Evolutionary conservation across 1,139 yeast genomes (phyloP).

Genomic region (Yamadazyma epiphylla): DNA sequence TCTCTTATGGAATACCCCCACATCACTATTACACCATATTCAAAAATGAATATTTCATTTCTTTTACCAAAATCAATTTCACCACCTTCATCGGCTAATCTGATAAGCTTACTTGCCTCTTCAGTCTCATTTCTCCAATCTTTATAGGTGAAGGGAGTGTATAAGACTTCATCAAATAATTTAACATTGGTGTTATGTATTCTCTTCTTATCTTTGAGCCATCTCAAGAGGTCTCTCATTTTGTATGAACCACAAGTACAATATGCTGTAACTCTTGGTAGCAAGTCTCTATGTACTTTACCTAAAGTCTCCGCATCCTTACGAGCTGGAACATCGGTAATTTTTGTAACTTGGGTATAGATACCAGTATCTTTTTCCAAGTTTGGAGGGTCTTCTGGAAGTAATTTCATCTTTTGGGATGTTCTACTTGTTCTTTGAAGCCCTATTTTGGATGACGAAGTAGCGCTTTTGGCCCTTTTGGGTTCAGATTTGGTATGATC

Average conservation of each 20-base stretch:
- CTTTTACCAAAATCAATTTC: constrained; percentile 80
- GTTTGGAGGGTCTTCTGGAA: constrained; percentile 72
- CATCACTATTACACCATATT: constrained; percentile 89
- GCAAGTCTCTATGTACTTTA: constrained; percentile 76
- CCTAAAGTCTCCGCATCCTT: constrained; percentile 93
- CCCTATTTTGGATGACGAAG: constrained; percentile 43
- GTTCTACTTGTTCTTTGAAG: constrained; percentile 88
- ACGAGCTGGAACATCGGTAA: constrained; percentile 88
- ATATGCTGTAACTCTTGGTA: constrained; percentile 91
- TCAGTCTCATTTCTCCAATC: constrained; percentile 60
- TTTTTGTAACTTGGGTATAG: constrained; percentile 77
- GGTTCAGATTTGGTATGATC: not conserved
- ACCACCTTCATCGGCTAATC: constrained; percentile 92
- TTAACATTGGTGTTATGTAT: constrained; percentile 78
- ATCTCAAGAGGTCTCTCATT: constrained; percentile 80
- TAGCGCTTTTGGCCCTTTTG: not conserved
- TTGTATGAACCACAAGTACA: constrained; percentile 92
- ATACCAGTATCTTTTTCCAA: constrained; percentile 44
- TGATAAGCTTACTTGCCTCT: constrained; percentile 44
- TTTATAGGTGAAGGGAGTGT: constrained; percentile 83
- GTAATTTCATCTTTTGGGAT: constrained; percentile 76
- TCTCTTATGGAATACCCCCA: constrained; percentile 92
- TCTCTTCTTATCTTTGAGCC: constrained; percentile 78
- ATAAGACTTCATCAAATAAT: constrained; percentile 87
- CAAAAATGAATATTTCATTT: constrained; percentile 83